These are phyloP conservation scores for Fusarium redolens DNA, from an alignment of 2,329 filamentous ascomycete species.

Conservation along the genomic window DNA sequence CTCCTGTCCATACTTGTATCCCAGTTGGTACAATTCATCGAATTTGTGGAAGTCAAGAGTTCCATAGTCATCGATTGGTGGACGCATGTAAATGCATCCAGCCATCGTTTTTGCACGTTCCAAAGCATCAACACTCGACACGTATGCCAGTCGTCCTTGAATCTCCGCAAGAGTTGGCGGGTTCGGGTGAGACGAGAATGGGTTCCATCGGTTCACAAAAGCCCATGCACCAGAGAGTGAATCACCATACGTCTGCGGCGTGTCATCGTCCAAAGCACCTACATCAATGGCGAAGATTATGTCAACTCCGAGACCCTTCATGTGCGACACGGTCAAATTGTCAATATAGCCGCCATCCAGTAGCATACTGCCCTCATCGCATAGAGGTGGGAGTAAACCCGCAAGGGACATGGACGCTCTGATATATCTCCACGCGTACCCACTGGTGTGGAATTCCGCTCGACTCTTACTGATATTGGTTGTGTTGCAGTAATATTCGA, in stretches of 20 bases:
- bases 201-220: constrained; percentile 95
- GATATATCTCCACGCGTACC: constrained; percentile 98
- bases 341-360: constrained; percentile 97
- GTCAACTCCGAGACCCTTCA: constrained; percentile 93
- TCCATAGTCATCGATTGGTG: constrained; percentile 91
- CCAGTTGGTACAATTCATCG: constrained; percentile 93
- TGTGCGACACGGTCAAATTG: constrained; percentile 95
- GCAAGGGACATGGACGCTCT: constrained; percentile 97
- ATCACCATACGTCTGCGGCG: constrained; percentile 92
- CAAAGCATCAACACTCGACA: constrained; percentile 92
- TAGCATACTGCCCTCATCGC: constrained; percentile 96
- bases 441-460: constrained; percentile 91
- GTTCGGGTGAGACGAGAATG: constrained; percentile 88
- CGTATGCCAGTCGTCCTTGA: constrained; percentile 92
- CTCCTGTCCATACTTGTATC: constrained; percentile 85
- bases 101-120: constrained; percentile 92
- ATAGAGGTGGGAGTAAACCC: constrained; percentile 90
- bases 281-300: constrained; percentile 97
- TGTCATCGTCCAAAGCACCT: constrained; percentile 89
- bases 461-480: constrained; percentile 97
- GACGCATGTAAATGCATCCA: constrained; percentile 95
- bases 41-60: constrained; percentile 98
- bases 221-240: constrained; percentile 96
- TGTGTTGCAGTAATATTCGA: constrained; percentile 99
- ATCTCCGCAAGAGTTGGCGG: constrained; percentile 96